Evolutionary conservation across 2,329 filamentous ascomycete species (phyloP).

Genomic region (Aspergillus alliaceus): DNA sequence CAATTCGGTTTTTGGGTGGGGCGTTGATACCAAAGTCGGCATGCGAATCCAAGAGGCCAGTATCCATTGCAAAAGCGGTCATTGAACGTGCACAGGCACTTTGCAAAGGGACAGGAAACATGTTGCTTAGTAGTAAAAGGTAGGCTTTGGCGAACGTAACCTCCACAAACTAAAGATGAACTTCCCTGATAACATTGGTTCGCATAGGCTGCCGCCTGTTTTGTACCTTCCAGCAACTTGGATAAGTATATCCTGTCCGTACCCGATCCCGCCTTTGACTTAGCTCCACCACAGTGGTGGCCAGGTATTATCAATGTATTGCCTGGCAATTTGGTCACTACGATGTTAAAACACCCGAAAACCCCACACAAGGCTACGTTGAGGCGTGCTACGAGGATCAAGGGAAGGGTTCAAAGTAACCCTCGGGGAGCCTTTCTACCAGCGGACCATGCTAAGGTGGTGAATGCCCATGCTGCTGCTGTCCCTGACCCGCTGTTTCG

Average conservation of each 20-base stretch:
- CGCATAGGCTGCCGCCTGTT: constrained; percentile 21
- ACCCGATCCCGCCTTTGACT: neutral
- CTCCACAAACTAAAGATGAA: neutral
- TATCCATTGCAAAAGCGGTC: constrained; percentile 13
- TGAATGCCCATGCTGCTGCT: constrained; percentile 3
- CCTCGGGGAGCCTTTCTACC: neutral
- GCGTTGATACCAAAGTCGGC: constrained; percentile 29
- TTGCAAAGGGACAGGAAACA: constrained; percentile 16
- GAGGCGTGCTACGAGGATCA: constrained; percentile 21
- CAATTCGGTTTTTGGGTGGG: constrained; percentile 18
- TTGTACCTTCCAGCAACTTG: constrained; percentile 20
- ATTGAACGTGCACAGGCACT: constrained; percentile 1
- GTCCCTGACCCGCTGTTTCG: constrained; percentile 20
- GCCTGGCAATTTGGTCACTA: constrained; percentile 29
- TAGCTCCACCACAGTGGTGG: constrained; percentile 23
- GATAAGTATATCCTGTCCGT: neutral
- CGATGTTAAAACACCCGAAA: constrained; percentile 34
- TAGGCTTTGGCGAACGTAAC: neutral
- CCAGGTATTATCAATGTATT: constrained; percentile 32
- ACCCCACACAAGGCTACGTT: constrained; percentile 23
- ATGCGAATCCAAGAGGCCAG: constrained; percentile 24
- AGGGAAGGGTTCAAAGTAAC: constrained; percentile 10
- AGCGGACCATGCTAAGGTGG: neutral
- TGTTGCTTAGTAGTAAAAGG: constrained; percentile 12
- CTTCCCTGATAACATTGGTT: constrained; percentile 22